A percentile compares a stretch with the other conserved stretches of the same genome.
Conservation (phyloP, 176 grass and related monocot genomes). For the Oryza officinalis region DNA sequence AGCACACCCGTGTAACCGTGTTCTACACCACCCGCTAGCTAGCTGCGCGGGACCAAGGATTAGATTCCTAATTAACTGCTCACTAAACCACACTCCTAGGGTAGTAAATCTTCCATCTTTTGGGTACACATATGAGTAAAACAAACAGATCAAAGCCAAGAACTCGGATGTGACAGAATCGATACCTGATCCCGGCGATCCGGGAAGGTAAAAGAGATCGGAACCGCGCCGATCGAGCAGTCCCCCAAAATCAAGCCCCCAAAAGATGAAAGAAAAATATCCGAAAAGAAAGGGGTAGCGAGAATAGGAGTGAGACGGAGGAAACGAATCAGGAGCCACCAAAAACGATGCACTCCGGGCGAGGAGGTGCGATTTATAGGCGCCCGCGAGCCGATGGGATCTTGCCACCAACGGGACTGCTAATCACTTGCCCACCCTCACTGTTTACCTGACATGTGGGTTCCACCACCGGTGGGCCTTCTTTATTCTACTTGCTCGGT, state of each 20-base stretch:
- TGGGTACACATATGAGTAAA: background rate
- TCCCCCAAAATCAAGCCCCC: background rate
- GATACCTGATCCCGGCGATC: slow-evolving; percentile 31
- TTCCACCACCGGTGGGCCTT: background rate
- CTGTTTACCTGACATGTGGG: background rate
- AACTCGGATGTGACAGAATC: background rate
- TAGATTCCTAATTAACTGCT: background rate
- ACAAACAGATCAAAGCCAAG: background rate
- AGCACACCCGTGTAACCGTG: background rate
- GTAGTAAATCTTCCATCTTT: background rate
- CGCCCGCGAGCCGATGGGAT: background rate
- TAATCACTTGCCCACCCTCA: background rate
- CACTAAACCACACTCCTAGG: background rate
- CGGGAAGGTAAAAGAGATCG: background rate
- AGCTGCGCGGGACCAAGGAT: background rate
- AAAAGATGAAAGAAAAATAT: background rate
- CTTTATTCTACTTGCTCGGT: too few species aligned
- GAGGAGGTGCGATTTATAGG: background rate
- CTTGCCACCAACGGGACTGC: background rate
- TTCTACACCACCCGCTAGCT: background rate
- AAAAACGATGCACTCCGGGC: background rate
- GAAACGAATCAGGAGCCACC: background rate
- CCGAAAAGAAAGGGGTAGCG: background rate
- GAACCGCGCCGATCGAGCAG: background rate
- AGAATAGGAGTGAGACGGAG: background rate